These are phyloP conservation scores for Rhodotorula sp. DNA, from an alignment of 1,284 basidiomycete genomes.

Conservation along the genomic window DNA sequence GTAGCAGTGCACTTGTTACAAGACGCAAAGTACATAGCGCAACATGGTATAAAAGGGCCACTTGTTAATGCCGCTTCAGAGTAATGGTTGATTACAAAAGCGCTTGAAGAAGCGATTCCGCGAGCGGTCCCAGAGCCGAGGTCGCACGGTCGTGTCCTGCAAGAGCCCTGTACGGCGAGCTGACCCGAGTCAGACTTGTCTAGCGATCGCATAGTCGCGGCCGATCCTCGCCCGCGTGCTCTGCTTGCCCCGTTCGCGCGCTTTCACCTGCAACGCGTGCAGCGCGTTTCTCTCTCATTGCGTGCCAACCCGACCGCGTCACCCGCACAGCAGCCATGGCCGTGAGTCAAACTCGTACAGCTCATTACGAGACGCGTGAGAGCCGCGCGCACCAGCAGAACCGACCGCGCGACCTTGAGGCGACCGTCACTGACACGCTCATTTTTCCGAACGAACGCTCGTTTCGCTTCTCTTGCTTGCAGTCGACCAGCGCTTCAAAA, in stretches of 20 bases:
- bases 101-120: not conserved
- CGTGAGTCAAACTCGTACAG: not conserved
- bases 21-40: too few species aligned
- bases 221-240: not conserved
- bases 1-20: too few species aligned
- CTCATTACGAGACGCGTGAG: not conserved
- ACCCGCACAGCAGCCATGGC: slow-evolving; percentile 6
- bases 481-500: slow-evolving; percentile 9
- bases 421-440: not conserved
- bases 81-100: not conserved
- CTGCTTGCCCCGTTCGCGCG: not conserved
- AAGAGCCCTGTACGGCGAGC: not conserved
- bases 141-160: not conserved
- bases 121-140: not conserved
- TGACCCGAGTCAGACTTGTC: not conserved
- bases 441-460: not conserved
- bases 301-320: not conserved
- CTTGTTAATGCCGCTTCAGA: too few species aligned
- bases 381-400: not conserved
- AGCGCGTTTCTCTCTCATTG: not conserved
- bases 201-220: not conserved
- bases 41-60: too few species aligned
- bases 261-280: not conserved
- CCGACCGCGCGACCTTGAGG: not conserved
- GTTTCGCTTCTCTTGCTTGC: not conserved